Evolutionary conservation across 495 filamentous ascomycete genomes (phyloP).

Genomic region (Daldinia bambusicola): DNA sequence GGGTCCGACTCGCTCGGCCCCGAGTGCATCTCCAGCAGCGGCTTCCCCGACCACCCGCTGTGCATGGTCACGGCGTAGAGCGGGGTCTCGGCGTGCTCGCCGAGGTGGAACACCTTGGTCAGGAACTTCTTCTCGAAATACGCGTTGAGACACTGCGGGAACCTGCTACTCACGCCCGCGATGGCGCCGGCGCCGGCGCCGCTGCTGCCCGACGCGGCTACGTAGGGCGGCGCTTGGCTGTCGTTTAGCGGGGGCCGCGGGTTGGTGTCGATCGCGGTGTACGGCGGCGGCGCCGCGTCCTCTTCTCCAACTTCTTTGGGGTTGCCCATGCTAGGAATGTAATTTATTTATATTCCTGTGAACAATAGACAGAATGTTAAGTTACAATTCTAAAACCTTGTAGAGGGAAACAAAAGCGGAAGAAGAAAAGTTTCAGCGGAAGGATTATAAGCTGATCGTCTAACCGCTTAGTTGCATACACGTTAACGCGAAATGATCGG

Average conservation of each 20-base stretch:
- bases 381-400: too few species aligned
- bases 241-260: background rate
- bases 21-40: conserved; percentile 37
- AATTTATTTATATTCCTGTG: too few species aligned
- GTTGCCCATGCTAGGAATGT: conserved; percentile 21
- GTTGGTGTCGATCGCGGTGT: background rate
- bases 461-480: background rate
- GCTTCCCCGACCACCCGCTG: conserved; percentile 30
- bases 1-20: conserved; percentile 37
- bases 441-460: conserved; percentile 5
- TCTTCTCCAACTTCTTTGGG: conserved; percentile 17
- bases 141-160: conserved; percentile 42
- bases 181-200: background rate
- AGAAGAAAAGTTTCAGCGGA: background rate
- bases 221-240: background rate
- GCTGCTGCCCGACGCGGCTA: conserved; percentile 21
- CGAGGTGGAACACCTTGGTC: conserved; percentile 34
- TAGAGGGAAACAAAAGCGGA: background rate
- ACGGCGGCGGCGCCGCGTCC: conserved; percentile 16
- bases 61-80: conserved; percentile 35
- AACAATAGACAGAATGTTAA: too few species aligned
- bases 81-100: conserved; percentile 37
- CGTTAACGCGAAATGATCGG: background rate
- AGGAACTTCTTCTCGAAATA: conserved; percentile 27
- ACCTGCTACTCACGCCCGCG: conserved; percentile 24